Conservation (phyloP, 371 early-diverging fungal species). For the Zancudomyces culisetae region DNA sequence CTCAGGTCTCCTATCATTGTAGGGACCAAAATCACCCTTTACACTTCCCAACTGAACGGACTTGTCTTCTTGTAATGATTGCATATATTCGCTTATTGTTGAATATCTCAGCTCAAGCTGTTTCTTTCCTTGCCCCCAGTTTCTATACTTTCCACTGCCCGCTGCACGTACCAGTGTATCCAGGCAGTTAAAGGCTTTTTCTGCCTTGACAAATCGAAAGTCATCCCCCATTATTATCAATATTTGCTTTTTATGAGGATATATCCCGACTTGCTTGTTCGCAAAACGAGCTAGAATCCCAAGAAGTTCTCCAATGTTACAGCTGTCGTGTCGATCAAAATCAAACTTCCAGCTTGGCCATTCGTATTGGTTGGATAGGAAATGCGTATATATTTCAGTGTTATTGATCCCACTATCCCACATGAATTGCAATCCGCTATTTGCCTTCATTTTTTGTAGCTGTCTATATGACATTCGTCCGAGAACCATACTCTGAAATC, state of each 20-base stretch:
- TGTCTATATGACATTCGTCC: constrained; percentile 20
- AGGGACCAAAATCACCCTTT: constrained; percentile 17
- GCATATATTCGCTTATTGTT: constrained; percentile 15
- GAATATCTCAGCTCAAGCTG: constrained; percentile 14
- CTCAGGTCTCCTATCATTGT: constrained; percentile 21
- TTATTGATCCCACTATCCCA: constrained; percentile 8
- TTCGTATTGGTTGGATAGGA: constrained; percentile 16
- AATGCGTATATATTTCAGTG: constrained; percentile 11
- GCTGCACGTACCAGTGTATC: constrained; percentile 7
- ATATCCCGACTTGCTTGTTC: constrained; percentile 11
- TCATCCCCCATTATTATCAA: constrained; percentile 25
- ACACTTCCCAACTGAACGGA: neutral
- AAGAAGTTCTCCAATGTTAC: constrained; percentile 8
- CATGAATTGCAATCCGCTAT: constrained; percentile 9
- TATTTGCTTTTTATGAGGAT: constrained; percentile 18
- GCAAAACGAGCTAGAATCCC: constrained; percentile 10
- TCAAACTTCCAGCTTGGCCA: constrained; percentile 11
- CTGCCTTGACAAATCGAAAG: constrained; percentile 11
- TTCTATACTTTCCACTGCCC: neutral
- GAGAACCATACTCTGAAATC: constrained; percentile 8
- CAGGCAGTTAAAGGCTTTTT: constrained; percentile 14
- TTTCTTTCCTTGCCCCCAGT: constrained; percentile 1
- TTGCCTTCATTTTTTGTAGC: constrained; percentile 6
- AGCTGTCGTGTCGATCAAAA: constrained; percentile 11
- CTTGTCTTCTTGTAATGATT: constrained; percentile 2